Percentiles rank a stretch among this genome's conserved stretches.
Evolutionary conservation across 2,329 filamentous ascomycete species (phyloP).

Genomic region (Coniochaeta pulveracea): DNA sequence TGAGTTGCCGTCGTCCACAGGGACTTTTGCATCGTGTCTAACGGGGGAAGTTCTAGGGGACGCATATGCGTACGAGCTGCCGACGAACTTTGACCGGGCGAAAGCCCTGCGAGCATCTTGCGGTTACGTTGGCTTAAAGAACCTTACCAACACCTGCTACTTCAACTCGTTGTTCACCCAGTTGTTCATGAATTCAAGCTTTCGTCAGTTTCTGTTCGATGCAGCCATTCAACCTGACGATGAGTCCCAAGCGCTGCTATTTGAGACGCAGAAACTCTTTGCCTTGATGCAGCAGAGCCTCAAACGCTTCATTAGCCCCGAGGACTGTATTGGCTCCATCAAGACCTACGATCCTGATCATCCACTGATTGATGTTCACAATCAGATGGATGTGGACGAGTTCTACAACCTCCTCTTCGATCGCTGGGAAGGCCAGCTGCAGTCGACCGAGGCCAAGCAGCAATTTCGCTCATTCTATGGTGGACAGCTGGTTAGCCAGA

Average conservation of each 20-base stretch:
- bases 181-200: constrained; percentile 87
- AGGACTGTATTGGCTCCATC: constrained; percentile 61
- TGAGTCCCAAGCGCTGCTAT: constrained; percentile 55
- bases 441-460: constrained; percentile 55
- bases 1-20: constrained; percentile 12
- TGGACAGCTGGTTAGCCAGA: constrained; percentile 84
- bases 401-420: constrained; percentile 94
- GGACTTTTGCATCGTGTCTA: too few species aligned
- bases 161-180: constrained; percentile 91
- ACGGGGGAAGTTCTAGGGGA: constrained; percentile 17
- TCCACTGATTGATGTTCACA: constrained; percentile 77
- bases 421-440: constrained; percentile 75
- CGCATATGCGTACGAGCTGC: constrained; percentile 50
- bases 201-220: constrained; percentile 72
- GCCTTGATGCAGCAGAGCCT: constrained; percentile 76
- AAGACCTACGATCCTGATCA: constrained; percentile 70
- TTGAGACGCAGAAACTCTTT: constrained; percentile 73
- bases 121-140: constrained; percentile 81
- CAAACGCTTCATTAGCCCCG: constrained; percentile 61
- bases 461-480: constrained; percentile 77
- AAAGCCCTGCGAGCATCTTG: constrained; percentile 63
- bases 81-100: constrained; percentile 49
- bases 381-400: constrained; percentile 97
- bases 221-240: constrained; percentile 43
- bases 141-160: constrained; percentile 94